Conservation (phyloP, 345 rosid species). For the Lumnitzera littorea region DNA sequence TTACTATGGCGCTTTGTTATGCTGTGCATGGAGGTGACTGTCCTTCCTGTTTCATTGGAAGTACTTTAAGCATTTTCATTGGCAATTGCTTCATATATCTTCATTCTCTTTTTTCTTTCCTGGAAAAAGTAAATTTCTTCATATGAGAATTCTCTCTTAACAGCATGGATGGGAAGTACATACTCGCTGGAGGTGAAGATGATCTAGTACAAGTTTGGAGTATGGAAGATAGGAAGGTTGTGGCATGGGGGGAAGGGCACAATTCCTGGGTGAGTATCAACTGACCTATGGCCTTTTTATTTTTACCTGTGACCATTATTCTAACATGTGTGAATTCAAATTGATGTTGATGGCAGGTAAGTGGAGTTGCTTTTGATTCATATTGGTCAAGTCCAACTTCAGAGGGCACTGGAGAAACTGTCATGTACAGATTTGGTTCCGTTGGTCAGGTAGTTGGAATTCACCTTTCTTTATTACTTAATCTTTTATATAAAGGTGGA, state of each 20-base stretch:
- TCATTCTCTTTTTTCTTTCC: constrained; percentile 1
- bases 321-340: constrained; percentile 15
- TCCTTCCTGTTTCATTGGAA: constrained; percentile 3
- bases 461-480: background rate
- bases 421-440: constrained; percentile 96
- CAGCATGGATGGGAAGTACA: constrained; percentile 96
- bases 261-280: constrained; percentile 85
- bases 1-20: constrained; percentile 69
- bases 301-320: constrained; percentile 4
- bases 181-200: constrained; percentile 98
- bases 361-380: constrained; percentile 99
- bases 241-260: constrained; percentile 99
- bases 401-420: constrained; percentile 73
- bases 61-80: constrained; percentile 3
- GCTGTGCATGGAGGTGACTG: constrained; percentile 75
- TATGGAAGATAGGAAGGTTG: constrained; percentile 97
- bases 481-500: background rate
- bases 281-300: constrained; percentile 1
- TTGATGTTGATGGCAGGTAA: constrained; percentile 60
- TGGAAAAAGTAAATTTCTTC: background rate
- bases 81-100: background rate
- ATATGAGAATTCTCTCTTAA: constrained; percentile 14
- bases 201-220: constrained; percentile 99
- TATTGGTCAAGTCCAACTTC: constrained; percentile 86
- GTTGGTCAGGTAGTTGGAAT: constrained; percentile 84